Evolutionary conservation across 2,329 filamentous ascomycete species (phyloP), one percentile per base, ranked within the genome.

Genomic region (Davidsoniella virescens): DNA sequence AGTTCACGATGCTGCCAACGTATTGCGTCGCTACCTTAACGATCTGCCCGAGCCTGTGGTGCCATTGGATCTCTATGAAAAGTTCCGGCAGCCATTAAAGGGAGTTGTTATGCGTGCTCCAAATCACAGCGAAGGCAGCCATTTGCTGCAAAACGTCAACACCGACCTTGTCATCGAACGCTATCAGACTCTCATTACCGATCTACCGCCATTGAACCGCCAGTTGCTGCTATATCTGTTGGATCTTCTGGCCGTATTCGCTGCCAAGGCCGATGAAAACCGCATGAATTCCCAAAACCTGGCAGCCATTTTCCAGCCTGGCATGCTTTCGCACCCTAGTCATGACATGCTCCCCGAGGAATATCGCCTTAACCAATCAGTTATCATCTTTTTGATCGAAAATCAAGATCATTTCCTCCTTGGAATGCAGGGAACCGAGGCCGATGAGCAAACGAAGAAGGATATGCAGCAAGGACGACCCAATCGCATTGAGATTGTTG

Each of bases 351-450:
- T 87, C 0, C 92, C 92, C 0, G 78, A 84, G 52, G 90, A 96
- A 61, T 98, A 98, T 63, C 81, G 87, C 29, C 70, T 98, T 5
- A 96, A 93, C 62, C 92, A 98, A 70, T 90, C 92, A 59, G 90
- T 98, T 17, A 75, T 98, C 55, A 94, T 98, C 47, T 98, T 98
- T 64, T 69, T 98, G 57, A 98, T 98, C 57, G 88, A 96, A 62
- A 94, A 98, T 59, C 92, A 98, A 63, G 92, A 98, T 60, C 86
- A 94, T 64, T 98, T 98, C 70, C 70, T 98, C 56, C 93, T 98
- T 56, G 92, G 92, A 50, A 98, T 98, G 92, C 86, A 87, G 61
- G 92, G 92, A 42, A 95, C 88, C n/a, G 88, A 80, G n/a, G 85
- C 88, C n/a, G 88, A 95, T 61, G 86, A 93, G 61, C 80, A 75